Evolutionary conservation across 352 stramenopile genomes (phyloP), one percentile per base, ranked within the genome.

Genomic region (Phytophthora fragariae): DNA sequence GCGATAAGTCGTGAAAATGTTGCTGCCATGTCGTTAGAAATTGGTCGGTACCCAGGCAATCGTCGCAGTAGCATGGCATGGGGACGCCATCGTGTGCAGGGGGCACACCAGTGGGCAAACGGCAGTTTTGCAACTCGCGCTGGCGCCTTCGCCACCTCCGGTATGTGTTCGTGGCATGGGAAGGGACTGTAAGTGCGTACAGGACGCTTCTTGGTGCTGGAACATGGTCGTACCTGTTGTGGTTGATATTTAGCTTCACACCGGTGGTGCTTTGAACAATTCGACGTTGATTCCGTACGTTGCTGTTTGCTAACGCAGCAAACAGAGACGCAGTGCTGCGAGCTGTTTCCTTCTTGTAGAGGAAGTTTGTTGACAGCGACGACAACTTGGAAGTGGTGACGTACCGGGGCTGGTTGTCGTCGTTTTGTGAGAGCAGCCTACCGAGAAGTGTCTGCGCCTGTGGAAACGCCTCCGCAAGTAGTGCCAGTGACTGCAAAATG

Each of bases 1-100:
- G 77, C 17, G 63, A 74, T 15, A 92, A 75, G 63, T 91, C 83
- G 10, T 77, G 67, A 21, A 86, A 90, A 72, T 91, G 85, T 15
- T 85, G 69, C 19, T 77, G 71, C 85, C 83, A 92, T 9, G 83
- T 88, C 8, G 81, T 61, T 0, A 89, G 57, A 39, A 89, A 72
- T 54, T 92, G 81, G 15, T 81, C 68, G 0, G 66, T 52, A 7
- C 85, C 81, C 11, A 90, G 68, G 49, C 85, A 92, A 35, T 75
- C 62, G n/a, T 92, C 75, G 47, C 85, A 89, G 35, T 83, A 79
- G 39, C 83, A 91, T 8, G 83, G 64, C 41, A 73, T 79, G 6
- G 85, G 80, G 6, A 89, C 70, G 0, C 81, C 81, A 15, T 88
- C 71, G 3, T 67, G 61, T 21, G 57, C 24, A n/a, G 84, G 82